phyloP scores from a whole-genome alignment of 1,284 basidiomycete genomes.

The Clitocybe nebularis region DNA sequence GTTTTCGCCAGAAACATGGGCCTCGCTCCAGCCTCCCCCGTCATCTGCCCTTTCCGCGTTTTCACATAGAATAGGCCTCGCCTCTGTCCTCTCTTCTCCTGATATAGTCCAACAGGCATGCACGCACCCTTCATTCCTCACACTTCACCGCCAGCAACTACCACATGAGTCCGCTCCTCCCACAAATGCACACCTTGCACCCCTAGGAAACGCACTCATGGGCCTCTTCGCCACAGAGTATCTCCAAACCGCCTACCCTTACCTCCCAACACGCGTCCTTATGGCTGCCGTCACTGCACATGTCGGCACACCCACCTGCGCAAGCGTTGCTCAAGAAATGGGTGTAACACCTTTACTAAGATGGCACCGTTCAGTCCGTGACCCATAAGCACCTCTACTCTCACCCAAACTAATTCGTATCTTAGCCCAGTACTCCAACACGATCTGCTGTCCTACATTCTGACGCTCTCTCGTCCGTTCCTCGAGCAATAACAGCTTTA shows the following conservation, averaged over 20 bases:
- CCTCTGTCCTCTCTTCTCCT: slow-evolving; percentile 43
- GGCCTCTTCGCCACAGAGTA: slow-evolving; percentile 91
- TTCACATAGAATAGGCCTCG: slow-evolving; percentile 69
- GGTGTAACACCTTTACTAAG: slow-evolving; percentile 65
- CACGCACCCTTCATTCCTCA: slow-evolving; percentile 77
- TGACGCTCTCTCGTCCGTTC: slow-evolving; percentile 75
- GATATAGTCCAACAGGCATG: slow-evolving; percentile 66
- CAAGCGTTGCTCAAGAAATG: slow-evolving; percentile 82
- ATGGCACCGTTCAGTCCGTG: slow-evolving; percentile 66
- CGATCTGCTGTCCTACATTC: slow-evolving; percentile 55
- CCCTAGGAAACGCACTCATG: slow-evolving; percentile 86
- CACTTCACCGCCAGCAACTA: slow-evolving; percentile 50
- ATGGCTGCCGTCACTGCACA: slow-evolving; percentile 90
- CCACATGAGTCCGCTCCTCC: slow-evolving; percentile 49
- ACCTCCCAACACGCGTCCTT: slow-evolving; percentile 86
- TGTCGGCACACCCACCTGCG: slow-evolving; percentile 83
- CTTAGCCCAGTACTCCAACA: slow-evolving; percentile 43
- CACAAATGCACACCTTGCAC: slow-evolving; percentile 77
- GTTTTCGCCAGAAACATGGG: slow-evolving; percentile 68
- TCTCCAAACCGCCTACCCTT: slow-evolving; percentile 80
- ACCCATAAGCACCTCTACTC: background rate
- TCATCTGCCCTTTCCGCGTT: slow-evolving; percentile 71
- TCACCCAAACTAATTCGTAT: slow-evolving; percentile 13
- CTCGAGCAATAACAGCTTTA: slow-evolving; percentile 72
- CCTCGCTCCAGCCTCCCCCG: slow-evolving; percentile 68